Percentiles rank a stretch among this genome's conserved stretches.
These are phyloP conservation scores for Medicago lupulina DNA, from an alignment of 306 rosid species.

Conservation along the genomic window DNA sequence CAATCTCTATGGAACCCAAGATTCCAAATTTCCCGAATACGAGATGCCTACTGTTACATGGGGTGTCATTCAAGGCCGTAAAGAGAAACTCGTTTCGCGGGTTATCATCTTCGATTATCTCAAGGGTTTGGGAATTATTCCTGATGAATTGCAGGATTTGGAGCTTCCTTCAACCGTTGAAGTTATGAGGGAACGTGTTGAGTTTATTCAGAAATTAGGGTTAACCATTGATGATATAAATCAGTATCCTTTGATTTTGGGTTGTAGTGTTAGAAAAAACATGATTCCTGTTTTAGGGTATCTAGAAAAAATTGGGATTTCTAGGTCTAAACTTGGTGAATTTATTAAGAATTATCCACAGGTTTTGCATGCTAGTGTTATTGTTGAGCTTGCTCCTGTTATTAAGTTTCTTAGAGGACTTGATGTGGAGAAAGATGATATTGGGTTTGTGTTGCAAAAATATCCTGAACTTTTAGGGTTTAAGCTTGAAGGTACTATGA, in stretches of 20 bases:
- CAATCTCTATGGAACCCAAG: conserved; percentile 47
- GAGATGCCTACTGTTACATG: conserved; percentile 95
- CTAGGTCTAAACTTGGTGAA: conserved; percentile 74
- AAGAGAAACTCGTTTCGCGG: conserved; percentile 88
- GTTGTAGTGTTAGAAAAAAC: conserved; percentile 85
- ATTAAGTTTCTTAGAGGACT: conserved; percentile 87
- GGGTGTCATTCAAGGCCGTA: conserved; percentile 95
- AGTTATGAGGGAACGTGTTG: conserved; percentile 84
- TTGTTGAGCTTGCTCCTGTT: conserved; percentile 95
- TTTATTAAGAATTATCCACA: conserved; percentile 81
- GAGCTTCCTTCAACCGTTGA: conserved; percentile 91
- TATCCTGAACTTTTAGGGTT: conserved; percentile 94
- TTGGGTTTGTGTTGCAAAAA: conserved; percentile 85
- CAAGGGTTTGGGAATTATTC: conserved; percentile 79
- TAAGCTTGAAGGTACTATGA: conserved; percentile 97
- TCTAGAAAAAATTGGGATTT: conserved; percentile 88
- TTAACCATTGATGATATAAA: conserved; percentile 77
- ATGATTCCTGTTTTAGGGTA: conserved; percentile 85
- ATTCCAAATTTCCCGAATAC: conserved; percentile 80
- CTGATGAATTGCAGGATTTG: conserved; percentile 77
- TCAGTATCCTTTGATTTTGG: conserved; percentile 79
- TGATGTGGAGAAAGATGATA: conserved; percentile 83
- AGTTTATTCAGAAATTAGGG: conserved; percentile 83
- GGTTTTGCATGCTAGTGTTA: conserved; percentile 90
- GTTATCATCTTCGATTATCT: conserved; percentile 82